Conservation (phyloP, 805 yeast genomes). For the Candida ascalaphidarum region DNA sequence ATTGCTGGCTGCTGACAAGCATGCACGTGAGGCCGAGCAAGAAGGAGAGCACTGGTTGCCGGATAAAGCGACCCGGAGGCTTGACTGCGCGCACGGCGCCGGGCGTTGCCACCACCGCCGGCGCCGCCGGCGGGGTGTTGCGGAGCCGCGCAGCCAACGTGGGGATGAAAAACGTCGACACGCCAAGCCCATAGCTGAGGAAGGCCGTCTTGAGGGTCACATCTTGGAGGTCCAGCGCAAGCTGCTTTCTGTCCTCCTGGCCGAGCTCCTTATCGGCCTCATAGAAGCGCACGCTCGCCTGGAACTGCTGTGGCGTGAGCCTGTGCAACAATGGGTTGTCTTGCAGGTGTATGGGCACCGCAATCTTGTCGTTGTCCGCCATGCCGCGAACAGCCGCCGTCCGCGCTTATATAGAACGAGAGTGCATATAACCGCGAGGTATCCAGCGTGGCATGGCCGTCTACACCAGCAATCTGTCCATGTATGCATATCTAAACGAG, state of each 20-base stretch:
- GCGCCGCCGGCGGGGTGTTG: constrained; percentile 9
- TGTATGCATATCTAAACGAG: constrained; percentile 5
- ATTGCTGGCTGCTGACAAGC: constrained; percentile 21
- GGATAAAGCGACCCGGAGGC: constrained; percentile 13
- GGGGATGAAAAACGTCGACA: constrained; percentile 35
- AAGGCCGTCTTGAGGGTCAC: constrained; percentile 24
- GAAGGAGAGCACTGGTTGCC: constrained; percentile 25
- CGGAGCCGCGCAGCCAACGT: constrained; percentile 14
- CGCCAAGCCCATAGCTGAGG: constrained; percentile 34
- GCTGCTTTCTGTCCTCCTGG: constrained; percentile 30
- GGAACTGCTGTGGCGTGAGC: constrained; percentile 24
- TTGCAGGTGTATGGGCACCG: no score
- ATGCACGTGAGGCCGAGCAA: constrained; percentile 33
- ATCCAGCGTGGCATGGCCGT: not conserved
- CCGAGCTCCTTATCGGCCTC: constrained; percentile 38
- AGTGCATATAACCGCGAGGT: no score
- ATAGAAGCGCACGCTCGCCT: constrained; percentile 36
- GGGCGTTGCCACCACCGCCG: constrained; percentile 7
- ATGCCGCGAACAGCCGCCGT: no score
- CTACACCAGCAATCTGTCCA: not conserved
- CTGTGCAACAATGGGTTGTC: constrained; percentile 18
- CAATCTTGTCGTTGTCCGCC: no score
- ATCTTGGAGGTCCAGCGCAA: constrained; percentile 28
- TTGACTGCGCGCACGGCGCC: constrained; percentile 1
- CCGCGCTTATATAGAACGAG: no score